These are phyloP conservation scores for Penicillium sp. DNA, from an alignment of 2,329 filamentous ascomycete species.

Conservation along the genomic window DNA sequence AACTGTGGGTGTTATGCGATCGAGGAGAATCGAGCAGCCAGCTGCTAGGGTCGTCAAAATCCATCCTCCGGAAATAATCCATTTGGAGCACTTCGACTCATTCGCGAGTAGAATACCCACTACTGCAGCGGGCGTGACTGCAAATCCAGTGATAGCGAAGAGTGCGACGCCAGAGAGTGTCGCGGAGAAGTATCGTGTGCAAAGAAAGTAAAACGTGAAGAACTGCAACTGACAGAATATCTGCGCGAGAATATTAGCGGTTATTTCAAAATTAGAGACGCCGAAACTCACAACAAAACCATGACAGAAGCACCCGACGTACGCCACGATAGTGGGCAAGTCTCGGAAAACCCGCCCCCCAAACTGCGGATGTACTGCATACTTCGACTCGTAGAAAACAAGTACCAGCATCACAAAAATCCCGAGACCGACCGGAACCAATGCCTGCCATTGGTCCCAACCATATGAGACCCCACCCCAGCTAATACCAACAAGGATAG, in stretches of 20 bases:
- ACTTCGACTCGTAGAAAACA: conserved; percentile 37
- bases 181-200: conserved; percentile 34
- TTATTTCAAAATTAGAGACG: too few relatives aligned
- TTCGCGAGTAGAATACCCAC: conserved; percentile 18
- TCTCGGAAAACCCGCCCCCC: conserved; percentile 39
- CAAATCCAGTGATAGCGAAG: conserved; percentile 36
- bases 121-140: conserved; percentile 22
- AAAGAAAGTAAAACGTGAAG: conserved; percentile 43
- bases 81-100: conserved; percentile 27
- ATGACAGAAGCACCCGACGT: conserved; percentile 43
- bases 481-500: conserved; percentile 44
- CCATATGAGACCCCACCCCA: conserved; percentile 44
- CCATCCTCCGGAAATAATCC: conserved; percentile 48
- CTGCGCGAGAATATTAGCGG: conserved; percentile 23
- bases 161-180: conserved; percentile 41
- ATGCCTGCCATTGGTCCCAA: conserved; percentile 42
- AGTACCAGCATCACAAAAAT: conserved; percentile 30
- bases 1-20: conserved; percentile 31
- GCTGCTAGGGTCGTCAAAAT: conserved; percentile 35
- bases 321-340: conserved; percentile 38
- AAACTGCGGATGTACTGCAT: conserved; percentile 38
- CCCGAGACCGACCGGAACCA: conserved; percentile 43
- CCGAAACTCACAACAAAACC: conserved; percentile 43
- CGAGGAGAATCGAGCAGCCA: conserved; percentile 41
- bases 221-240: conserved; percentile 47